Evolutionary conservation across 129 eudicot genomes (phyloP), one percentile per base, ranked within the genome.

Genomic region (Dittrichia graveolens): DNA sequence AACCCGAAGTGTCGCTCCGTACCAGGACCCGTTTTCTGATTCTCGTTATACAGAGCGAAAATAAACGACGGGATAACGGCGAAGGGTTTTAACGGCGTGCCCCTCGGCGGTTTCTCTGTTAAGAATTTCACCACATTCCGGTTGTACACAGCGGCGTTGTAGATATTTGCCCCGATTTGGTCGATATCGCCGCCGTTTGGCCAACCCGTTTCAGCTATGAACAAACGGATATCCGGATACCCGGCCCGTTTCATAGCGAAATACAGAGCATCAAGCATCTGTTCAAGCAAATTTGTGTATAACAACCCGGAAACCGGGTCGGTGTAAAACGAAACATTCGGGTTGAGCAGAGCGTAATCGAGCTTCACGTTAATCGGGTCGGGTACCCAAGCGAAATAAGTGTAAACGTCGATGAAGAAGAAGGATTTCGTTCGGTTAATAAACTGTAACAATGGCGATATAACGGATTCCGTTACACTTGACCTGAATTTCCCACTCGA

Each of bases 191-290:
- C 86, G 37, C 90, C 91, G 52, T 89, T 92, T 5, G 98, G 96
- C 98, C 98, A 92, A 57, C 98, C 98, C 13, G 96, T 92, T 80
- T 92, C 96, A 4, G 91, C 96, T 0, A 92, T 78, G 62, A 87
- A 87, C 1, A 92, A 7, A 1, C 95, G 86, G 49, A 69, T 50
- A 72, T 87, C 64, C 56, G 98, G 98, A 71, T 80, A 83, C 67
- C 98, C 95, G 15, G 72, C 77, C 14, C 78, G 66, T 37, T 78
- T 84, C 95, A 92, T 89, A 10, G 95, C 95, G 58, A 87, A 87
- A 56, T 71, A 43, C 0, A 83, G 10, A 10, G 95, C 78, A 69
- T 92, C 98, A 12, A 92, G 78, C 95, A 92, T 85, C 78, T 92
- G 98, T 45, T 92, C 98, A 15, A 92, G 73, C 54, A 92, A 24